Base-by-base conservation (phyloP, 176 grass and related monocot species). In the Eleusine coracana region DNA sequence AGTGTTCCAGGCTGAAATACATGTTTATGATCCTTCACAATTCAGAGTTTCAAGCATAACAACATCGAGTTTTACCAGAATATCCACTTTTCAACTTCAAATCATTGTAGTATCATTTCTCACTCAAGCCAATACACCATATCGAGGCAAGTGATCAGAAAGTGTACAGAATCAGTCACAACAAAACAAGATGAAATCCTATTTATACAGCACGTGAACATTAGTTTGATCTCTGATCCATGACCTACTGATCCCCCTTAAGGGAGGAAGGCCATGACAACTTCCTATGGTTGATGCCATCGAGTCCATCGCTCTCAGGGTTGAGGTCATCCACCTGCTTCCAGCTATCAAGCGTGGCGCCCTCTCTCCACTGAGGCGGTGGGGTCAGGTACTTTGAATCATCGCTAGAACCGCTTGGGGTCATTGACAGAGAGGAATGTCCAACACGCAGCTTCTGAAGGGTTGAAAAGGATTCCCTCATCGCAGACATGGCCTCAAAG, bases 401-500 rank as follows among this genome's bases (percentile, higher is more conserved):
- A 5, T 76, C 88, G 5, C 42, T 88, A n/a, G 68, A 65, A 8
- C 79, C 86, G 39, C 76, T 75, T 40, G 90, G 87, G 68, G 88
- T 84, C 73, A 89, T 74, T 7, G 90, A 45, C 45, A 83, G 28
- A 27, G 89, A 91, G 82, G 85, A 81, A 46, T 84, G 85, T 14
- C 91, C 87, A 2, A 92, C 89, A 15, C 94, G 94, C 2, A 94
- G 68, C 28, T 91, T 86, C 80, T 99, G 96, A 44, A 99, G 96
- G 10, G 91, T 96, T 17, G 85, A 88, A 42, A 99, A 99, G 51
- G 96, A 99, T 72, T 99, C 96, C 88, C 96, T 89, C 96, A 96
- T 99, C 0, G 96, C 96, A 51, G 93, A 99, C 96, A 99, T 99
- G 18, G 96, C 96, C 87, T 99, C 93, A 21, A 93, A 99, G 87